Evolutionary conservation across 371 early-diverging fungal species (phyloP).

Genomic region (Caulochytrium protostelioides): DNA sequence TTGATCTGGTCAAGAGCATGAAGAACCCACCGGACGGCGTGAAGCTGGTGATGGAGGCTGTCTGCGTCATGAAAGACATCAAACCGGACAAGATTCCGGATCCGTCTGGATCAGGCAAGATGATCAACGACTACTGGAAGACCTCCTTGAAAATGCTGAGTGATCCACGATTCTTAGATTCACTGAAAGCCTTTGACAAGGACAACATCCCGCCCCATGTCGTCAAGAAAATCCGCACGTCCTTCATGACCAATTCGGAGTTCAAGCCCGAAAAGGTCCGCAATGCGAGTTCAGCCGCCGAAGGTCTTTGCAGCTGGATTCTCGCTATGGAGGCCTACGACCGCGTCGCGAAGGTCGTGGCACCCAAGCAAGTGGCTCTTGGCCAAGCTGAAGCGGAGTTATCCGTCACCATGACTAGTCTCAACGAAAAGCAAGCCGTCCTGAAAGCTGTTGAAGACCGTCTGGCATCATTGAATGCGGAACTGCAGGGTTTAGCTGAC

Average conservation of each 20-base stretch:
- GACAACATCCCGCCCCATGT: conserved; percentile 25
- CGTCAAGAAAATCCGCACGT: conserved; percentile 24
- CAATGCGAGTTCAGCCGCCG: conserved; percentile 37
- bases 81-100: conserved; percentile 33
- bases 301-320: conserved; percentile 36
- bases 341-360: conserved; percentile 31
- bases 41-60: conserved; percentile 36
- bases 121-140: conserved; percentile 35
- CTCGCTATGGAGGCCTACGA: conserved; percentile 39
- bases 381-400: conserved; percentile 27
- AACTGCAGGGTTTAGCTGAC: conserved; percentile 19
- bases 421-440: conserved; percentile 26
- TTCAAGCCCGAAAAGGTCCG: conserved; percentile 36
- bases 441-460: conserved; percentile 25
- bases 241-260: conserved; percentile 29
- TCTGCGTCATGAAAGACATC: conserved; percentile 35
- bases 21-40: conserved; percentile 38
- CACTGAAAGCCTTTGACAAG: conserved; percentile 24
- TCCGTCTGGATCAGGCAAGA: conserved; percentile 29
- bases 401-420: conserved; percentile 22
- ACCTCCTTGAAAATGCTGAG: conserved; percentile 26
- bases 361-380: conserved; percentile 32
- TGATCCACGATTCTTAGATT: conserved; percentile 26
- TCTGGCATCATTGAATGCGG: conserved; percentile 24
- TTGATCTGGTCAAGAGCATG: conserved; percentile 37